phyloP scores from a whole-genome alignment of 108 stramenopile genomes.

The Bacterosira constricta region DNA sequence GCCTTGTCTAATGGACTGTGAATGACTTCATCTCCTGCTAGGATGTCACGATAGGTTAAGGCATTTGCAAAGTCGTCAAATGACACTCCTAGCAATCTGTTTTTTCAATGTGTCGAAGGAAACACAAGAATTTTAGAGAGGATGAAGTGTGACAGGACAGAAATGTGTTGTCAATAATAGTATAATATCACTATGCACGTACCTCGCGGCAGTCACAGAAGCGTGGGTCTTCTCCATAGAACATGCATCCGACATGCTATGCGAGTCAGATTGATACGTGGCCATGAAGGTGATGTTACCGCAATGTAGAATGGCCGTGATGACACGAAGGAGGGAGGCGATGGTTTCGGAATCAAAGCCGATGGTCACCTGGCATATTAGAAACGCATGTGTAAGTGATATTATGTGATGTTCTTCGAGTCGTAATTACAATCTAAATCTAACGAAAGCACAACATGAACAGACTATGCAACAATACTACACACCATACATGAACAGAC shows the following conservation, averaged over 20 bases:
- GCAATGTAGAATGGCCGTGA: conserved; percentile 72
- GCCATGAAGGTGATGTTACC: conserved; percentile 85
- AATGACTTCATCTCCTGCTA: conserved; percentile 73
- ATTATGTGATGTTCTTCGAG: background rate
- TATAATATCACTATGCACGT: too few relatives aligned
- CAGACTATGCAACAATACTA: too few relatives aligned
- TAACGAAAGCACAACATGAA: too few relatives aligned
- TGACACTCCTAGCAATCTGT: conserved; percentile 73
- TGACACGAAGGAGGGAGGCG: conserved; percentile 71
- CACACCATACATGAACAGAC: too few relatives aligned
- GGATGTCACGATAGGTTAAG: conserved; percentile 72
- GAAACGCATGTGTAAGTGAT: background rate
- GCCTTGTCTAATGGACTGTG: conserved; percentile 70
- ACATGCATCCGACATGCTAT: conserved; percentile 57
- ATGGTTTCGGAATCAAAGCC: conserved; percentile 67
- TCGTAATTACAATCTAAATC: too few relatives aligned
- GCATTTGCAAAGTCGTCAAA: conserved; percentile 75
- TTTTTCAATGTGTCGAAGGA: too few relatives aligned
- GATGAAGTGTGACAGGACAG: too few relatives aligned
- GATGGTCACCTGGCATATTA: conserved; percentile 61
- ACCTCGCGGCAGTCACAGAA: conserved; percentile 61
- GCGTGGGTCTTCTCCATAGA: conserved; percentile 64
- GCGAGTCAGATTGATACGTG: conserved; percentile 42
- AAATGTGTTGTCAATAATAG: too few relatives aligned
- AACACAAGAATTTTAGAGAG: too few relatives aligned